Evolutionary conservation across 2,329 filamentous ascomycete genomes (phyloP).

Genomic region (Mollisia scopiformis): DNA sequence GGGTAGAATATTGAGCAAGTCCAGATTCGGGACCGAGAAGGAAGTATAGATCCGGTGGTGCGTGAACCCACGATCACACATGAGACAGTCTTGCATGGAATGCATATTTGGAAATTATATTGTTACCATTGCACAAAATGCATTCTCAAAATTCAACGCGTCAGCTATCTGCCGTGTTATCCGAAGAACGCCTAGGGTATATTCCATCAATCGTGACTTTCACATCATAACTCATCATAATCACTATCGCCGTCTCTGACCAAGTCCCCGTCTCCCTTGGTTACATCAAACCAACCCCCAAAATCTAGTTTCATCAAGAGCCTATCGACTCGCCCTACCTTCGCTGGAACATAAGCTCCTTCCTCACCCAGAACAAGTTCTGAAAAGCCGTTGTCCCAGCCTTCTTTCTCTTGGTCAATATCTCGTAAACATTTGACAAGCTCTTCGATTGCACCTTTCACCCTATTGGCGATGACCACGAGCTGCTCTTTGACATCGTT

Average conservation of each 20-base stretch:
- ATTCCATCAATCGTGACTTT: background rate
- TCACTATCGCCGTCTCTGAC: slow-evolving; percentile 25
- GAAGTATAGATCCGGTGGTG: background rate
- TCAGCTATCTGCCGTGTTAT: background rate
- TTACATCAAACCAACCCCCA: slow-evolving; percentile 38
- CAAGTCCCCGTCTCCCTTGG: slow-evolving; percentile 14
- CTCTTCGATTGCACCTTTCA: slow-evolving; percentile 69
- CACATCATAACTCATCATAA: slow-evolving; percentile 24
- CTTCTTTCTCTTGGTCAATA: slow-evolving; percentile 49
- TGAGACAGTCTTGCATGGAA: background rate
- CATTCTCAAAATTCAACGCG: background rate
- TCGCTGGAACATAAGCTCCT: slow-evolving; percentile 67
- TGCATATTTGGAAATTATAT: background rate
- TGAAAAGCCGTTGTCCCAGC: slow-evolving; percentile 38
- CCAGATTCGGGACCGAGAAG: background rate
- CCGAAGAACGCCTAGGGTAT: slow-evolving; percentile 1
- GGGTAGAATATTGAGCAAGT: background rate
- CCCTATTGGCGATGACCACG: slow-evolving; percentile 60
- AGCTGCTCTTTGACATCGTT: slow-evolving; percentile 67
- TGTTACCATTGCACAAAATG: background rate
- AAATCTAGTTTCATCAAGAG: slow-evolving; percentile 87
- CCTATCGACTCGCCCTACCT: slow-evolving; percentile 79
- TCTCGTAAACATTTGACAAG: slow-evolving; percentile 58
- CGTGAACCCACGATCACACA: background rate
- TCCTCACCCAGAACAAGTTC: slow-evolving; percentile 43